Conservation (phyloP, 768 basidiomycete species). For the Mycena crocata region DNA sequence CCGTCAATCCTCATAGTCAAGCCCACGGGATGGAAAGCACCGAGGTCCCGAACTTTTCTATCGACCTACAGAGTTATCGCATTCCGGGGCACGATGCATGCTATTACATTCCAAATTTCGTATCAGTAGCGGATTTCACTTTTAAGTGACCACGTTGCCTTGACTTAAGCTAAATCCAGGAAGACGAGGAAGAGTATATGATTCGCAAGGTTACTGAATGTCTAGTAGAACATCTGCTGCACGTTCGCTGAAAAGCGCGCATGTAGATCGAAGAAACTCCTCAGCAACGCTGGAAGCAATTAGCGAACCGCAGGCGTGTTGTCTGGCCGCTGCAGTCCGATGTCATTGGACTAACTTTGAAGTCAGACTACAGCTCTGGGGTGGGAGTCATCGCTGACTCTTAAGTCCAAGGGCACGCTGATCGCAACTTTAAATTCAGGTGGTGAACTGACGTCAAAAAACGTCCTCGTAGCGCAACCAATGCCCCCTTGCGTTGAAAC, state of each 20-base stretch:
- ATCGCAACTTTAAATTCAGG: slow-evolving; percentile 54
- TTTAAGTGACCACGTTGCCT: slow-evolving; percentile 10
- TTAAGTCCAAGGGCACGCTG: slow-evolving; percentile 12
- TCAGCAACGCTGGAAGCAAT: slow-evolving; percentile 84
- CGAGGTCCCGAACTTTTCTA: neutral
- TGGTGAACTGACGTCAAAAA: slow-evolving; percentile 79
- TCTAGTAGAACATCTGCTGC: neutral
- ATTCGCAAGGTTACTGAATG: slow-evolving; percentile 72
- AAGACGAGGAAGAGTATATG: slow-evolving; percentile 81
- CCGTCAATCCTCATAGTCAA: neutral
- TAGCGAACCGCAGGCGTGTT: slow-evolving; percentile 76
- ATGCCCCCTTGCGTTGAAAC: slow-evolving; percentile 77
- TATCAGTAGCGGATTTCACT: slow-evolving; percentile 55
- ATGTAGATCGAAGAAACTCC: slow-evolving; percentile 80
- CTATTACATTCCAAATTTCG: slow-evolving; percentile 84
- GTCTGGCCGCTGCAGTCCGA: slow-evolving; percentile 21
- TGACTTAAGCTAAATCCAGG: slow-evolving; percentile 41
- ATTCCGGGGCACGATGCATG: slow-evolving; percentile 53
- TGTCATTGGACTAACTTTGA: neutral
- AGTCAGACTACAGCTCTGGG: slow-evolving; percentile 78
- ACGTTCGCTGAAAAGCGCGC: slow-evolving; percentile 25
- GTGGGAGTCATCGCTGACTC: slow-evolving; percentile 49
- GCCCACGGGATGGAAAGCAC: slow-evolving; percentile 4
- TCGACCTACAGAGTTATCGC: slow-evolving; percentile 43
- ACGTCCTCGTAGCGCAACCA: slow-evolving; percentile 72